Base-by-base conservation (phyloP, 345 rosid genomes). In the Hibiscus trionum region DNA sequence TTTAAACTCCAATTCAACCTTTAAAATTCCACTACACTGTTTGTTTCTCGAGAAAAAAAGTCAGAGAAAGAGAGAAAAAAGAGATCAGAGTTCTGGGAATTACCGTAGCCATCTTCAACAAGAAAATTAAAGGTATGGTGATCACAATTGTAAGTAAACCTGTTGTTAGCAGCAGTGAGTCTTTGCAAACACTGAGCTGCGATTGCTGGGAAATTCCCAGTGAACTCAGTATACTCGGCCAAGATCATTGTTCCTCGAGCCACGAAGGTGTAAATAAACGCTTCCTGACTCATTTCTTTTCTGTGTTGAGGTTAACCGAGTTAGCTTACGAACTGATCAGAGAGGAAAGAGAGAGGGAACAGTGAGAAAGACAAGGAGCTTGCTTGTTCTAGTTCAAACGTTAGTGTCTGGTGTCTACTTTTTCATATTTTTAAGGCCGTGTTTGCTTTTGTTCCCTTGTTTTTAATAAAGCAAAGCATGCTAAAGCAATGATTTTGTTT, bases 71-170 rank as follows among this genome's bases (percentile, higher is more conserved):
- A 24, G 62, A 8, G 49, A 4, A 37, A 46, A 39, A 21, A 39
- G 44, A 67, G 21, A 21, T 68, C 17, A 46, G 35, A 59, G 61
- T 16, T 66, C 4, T 35, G 11, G 11, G 42, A 75, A 74, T 62
- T 79, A 94, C 98, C 90, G 69, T 82, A 94, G 61, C 98, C 98
- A 72, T 94, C 91, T 76, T 94, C 91, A 35, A 94, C 89, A 59
- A 94, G 92, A 84, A 94, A 94, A 72, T 94, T 94, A 81, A 94
- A 91, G 78, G 97, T 88, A 76, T 94, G 98, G 82, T 90, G 95
- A 85, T 94, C 98, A 74, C 98, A 94, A 75, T 89, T 90, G 90
- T 91, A 94, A 56, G 97, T 91, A 85, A 90, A 90, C 92, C 88
- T 94, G 89, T 57, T 91, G 84, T 90, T 91, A 57, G 93, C 75